Evolutionary conservation across 2,329 filamentous ascomycete species (phyloP), one percentile per base, ranked within the genome.

Genomic region (Ophiostoma quercus): DNA sequence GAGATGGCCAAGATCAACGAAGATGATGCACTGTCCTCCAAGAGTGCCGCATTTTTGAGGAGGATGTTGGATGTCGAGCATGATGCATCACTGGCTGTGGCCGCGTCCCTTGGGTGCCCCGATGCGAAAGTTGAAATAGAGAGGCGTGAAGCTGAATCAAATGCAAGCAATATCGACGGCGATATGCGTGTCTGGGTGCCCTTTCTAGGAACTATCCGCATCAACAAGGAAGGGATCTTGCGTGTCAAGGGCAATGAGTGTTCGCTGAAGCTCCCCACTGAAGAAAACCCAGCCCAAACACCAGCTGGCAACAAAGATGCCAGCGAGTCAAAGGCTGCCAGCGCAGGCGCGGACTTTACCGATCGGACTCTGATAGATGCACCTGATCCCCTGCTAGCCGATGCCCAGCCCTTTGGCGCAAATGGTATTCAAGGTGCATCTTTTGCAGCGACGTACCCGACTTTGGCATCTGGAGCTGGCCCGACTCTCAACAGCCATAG

Each of bases 151-250:
- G 69, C 66, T 0, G 54, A 67, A 34, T 66, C 54, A 1, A 47
- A 34, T 22, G 25, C 47, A 4, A 66, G n/a, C 11, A n/a, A 39
- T 1, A 3, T 16, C 2, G 60, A 63, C 41, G 69, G 68, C 11
- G 70, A 70, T 43, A 70, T 75, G 5, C 72, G 73, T 22, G 79
- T 84, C 14, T 74, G 78, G 14, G 79, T 84, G 22, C 82, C 82
- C 0, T 80, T 81, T 57, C 76, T 82, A 29, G 81, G 82, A 0
- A 77, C 75, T 1, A 76, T 84, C 19, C 76, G 75, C 37, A 79
- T 83, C 37, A 67, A 14, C 68, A 69, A 67, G 19, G 69, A 68
- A 4, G 72, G 72, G 14, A 70, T 73, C 19, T 14, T 71, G 51
- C 41, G 70, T 6, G 67, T 66, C 22, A 41, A 67, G 5, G 67